A percentile compares a stretch with the other conserved stretches of the same genome.
Conservation (phyloP, 495 filamentous ascomycete genomes). For the Articulospora tetracladia region DNA sequence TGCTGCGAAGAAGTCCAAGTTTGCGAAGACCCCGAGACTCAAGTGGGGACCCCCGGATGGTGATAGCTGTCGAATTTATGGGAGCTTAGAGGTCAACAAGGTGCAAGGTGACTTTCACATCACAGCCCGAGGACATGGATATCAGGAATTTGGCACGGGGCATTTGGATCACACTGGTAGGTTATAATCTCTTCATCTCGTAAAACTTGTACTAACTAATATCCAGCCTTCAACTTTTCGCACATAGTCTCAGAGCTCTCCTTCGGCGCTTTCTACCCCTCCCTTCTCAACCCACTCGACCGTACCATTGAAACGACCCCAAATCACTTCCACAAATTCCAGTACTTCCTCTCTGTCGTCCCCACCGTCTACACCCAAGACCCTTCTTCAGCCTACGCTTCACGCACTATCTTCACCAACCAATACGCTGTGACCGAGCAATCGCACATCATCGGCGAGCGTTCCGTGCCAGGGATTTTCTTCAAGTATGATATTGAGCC, state of each 20-base stretch:
- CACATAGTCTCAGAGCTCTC: slow-evolving; percentile 96
- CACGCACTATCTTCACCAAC: slow-evolving; percentile 76
- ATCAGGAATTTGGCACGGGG: slow-evolving; percentile 54
- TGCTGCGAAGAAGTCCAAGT: slow-evolving; percentile 49
- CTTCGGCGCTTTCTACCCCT: slow-evolving; percentile 93
- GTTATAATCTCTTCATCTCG: slow-evolving; percentile 16
- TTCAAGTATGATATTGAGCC: slow-evolving; percentile 99
- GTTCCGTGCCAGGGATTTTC: slow-evolving; percentile 83
- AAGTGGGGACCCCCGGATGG: slow-evolving; percentile 41
- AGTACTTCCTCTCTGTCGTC: slow-evolving; percentile 97
- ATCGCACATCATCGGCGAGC: slow-evolving; percentile 61
- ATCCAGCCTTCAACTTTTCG: slow-evolving; percentile 90
- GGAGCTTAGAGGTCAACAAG: slow-evolving; percentile 87
- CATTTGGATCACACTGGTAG: slow-evolving; percentile 84
- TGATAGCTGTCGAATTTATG: slow-evolving; percentile 81
- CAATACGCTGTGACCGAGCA: slow-evolving; percentile 97
- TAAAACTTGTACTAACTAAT: slow-evolving; percentile 13
- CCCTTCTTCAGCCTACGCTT: slow-evolving; percentile 29
- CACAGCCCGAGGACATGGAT: slow-evolving; percentile 92
- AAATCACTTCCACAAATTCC: slow-evolving; percentile 86
- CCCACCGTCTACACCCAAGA: slow-evolving; percentile 86
- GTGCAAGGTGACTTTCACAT: slow-evolving; percentile 99
- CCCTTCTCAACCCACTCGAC: slow-evolving; percentile 91
- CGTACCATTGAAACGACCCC: slow-evolving; percentile 72
- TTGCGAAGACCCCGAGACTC: slow-evolving; percentile 70